Conservation (phyloP, 2,329 filamentous ascomycete genomes). For the Cordyceps farinosa region DNA sequence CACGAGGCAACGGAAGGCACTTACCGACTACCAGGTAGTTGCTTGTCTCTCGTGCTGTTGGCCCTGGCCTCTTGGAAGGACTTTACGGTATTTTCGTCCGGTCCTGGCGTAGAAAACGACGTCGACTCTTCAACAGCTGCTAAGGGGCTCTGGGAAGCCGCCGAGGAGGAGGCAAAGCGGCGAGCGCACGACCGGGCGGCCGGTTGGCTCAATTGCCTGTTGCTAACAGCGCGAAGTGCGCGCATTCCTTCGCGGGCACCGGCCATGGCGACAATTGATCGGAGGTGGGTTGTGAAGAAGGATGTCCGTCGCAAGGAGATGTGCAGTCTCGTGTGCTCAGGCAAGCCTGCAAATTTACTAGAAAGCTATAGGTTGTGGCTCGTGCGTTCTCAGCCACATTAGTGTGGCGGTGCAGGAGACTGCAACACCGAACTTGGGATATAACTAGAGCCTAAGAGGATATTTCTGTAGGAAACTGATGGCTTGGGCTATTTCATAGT, state of each 20-base stretch:
- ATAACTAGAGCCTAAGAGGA: too few relatives aligned
- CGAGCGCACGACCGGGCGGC: constrained; percentile 27
- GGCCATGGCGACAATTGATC: constrained; percentile 34
- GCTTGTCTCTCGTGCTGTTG: constrained; percentile 31
- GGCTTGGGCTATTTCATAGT: too few relatives aligned
- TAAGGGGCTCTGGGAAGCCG: constrained; percentile 34
- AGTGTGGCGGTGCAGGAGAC: constrained; percentile 11
- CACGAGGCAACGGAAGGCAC: constrained; percentile 14
- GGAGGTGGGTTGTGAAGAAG: background rate
- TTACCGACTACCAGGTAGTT: constrained; percentile 48
- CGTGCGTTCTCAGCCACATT: constrained; percentile 10
- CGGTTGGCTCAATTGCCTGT: constrained; percentile 28
- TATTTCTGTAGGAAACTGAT: too few relatives aligned
- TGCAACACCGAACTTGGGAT: background rate
- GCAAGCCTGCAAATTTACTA: constrained; percentile 11
- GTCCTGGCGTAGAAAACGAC: constrained; percentile 42
- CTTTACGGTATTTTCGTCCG: constrained; percentile 37
- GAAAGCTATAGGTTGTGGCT: constrained; percentile 13
- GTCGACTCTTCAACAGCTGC: constrained; percentile 51
- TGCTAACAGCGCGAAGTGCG: constrained; percentile 31
- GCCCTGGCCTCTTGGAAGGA: constrained; percentile 40
- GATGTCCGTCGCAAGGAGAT: background rate
- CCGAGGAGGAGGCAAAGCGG: constrained; percentile 47
- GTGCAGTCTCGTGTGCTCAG: background rate
- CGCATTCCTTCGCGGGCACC: constrained; percentile 40